Percentiles rank a stretch among this genome's conserved stretches.
These are phyloP conservation scores for Pestalotiopsis sp. DNA, from an alignment of 2,329 filamentous ascomycete genomes.

Conservation along the genomic window DNA sequence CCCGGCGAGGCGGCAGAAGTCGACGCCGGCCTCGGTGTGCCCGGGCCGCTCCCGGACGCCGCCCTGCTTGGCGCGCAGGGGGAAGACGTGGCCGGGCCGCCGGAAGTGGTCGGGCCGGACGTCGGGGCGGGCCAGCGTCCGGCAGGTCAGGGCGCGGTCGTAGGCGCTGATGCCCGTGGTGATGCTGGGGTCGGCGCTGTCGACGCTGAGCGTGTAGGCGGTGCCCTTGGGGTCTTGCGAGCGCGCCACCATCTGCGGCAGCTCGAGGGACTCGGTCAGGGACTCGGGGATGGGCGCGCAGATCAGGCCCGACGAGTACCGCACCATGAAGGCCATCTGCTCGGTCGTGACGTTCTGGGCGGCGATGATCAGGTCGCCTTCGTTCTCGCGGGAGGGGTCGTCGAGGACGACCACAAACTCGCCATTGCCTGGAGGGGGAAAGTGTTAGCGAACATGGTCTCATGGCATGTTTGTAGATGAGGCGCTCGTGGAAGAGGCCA, in stretches of 20 bases:
- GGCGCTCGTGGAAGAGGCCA: background rate
- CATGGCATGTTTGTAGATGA: no score
- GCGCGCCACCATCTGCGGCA: conserved; percentile 84
- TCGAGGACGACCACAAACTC: conserved; percentile 97
- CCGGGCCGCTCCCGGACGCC: conserved; percentile 80
- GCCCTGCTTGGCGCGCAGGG: conserved; percentile 76
- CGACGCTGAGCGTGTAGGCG: conserved; percentile 90
- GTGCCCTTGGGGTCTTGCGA: conserved; percentile 85
- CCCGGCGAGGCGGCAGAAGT: conserved; percentile 85
- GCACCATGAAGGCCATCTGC: conserved; percentile 96
- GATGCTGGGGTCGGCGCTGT: conserved; percentile 71
- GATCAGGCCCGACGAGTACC: conserved; percentile 86
- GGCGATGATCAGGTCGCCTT: conserved; percentile 96
- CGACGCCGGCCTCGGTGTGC: conserved; percentile 92
- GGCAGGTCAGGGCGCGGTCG: conserved; percentile 82
- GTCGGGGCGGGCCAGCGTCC: conserved; percentile 71
- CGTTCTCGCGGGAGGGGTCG: conserved; percentile 90
- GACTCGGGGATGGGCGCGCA: conserved; percentile 79
- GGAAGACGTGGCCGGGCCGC: conserved; percentile 87
- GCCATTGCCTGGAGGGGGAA: conserved; percentile 61
- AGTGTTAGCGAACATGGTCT: conserved; percentile 12
- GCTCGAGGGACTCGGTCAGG: conserved; percentile 70
- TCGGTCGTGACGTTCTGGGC: conserved; percentile 80
- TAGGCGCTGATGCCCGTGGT: conserved; percentile 90
- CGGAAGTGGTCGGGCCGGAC: conserved; percentile 65